Evolutionary conservation across 345 rosid species (phyloP).

Genomic region (Triadica sebifera): DNA sequence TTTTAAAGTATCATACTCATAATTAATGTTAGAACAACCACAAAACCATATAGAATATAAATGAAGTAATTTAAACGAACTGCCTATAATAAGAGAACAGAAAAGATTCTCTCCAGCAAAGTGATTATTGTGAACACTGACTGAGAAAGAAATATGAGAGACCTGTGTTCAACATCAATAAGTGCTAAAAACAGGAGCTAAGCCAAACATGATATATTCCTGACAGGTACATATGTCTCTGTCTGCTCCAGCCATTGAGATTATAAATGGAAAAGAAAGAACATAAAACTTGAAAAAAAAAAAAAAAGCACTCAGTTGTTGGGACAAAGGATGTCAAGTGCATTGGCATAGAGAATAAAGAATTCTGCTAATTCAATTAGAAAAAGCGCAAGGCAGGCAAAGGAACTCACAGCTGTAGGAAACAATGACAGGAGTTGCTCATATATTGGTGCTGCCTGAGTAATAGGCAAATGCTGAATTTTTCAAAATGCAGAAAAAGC

Average conservation of each 20-base stretch:
- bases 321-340: neutral
- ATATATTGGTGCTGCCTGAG: slow-evolving; percentile 73
- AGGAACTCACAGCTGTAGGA: slow-evolving; percentile 83
- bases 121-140: too few relatives aligned
- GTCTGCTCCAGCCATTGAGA: neutral
- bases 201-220: neutral
- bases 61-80: too few relatives aligned
- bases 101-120: neutral
- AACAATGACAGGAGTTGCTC: slow-evolving; percentile 76
- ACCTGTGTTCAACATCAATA: neutral
- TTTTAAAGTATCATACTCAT: neutral
- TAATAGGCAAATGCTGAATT: slow-evolving; percentile 64
- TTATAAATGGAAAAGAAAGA: neutral
- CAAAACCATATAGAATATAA: too few relatives aligned
- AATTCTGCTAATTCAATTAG: neutral
- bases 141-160: neutral
- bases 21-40: neutral
- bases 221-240: neutral
- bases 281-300: neutral
- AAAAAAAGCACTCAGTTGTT: neutral
- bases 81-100: neutral
- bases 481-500: neutral
- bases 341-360: neutral
- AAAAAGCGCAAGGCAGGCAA: neutral
- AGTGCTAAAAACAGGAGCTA: neutral